Evolutionary conservation across 163 green algal genomes (phyloP), one percentile per base, ranked within the genome.

Genomic region (Trebouxiophyceae sp.): DNA sequence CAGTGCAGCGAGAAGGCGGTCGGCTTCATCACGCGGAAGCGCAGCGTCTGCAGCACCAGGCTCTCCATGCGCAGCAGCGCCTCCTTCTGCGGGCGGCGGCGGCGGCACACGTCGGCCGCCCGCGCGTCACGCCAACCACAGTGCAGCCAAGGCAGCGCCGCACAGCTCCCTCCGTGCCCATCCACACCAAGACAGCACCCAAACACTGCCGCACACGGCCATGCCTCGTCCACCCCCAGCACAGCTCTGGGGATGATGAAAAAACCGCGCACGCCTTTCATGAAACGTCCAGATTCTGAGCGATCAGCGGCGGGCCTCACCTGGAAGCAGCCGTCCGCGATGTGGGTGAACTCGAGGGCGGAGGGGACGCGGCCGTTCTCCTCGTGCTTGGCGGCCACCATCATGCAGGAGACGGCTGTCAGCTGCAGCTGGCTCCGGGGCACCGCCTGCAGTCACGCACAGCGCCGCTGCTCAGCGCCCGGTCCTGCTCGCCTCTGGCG

Each of bases 331-430:
- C 86, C 77, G 65, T 77, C 85, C 26, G 83, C 72, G 28, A 91
- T 87, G 56, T 66, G 74, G 22, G 73, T 77, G 57, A 91, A 86
- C 23, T 91, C 81, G 27, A 74, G 58, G 5, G 86, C 66, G 6
- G 74, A 83, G 8, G 80, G 80, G 45, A 54, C 44, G 31, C 3
- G 29, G 28, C 73, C n/a, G 69, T 88, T 81, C 77, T 94, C 87
- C 46, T 93, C 86, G 44, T 90, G 81, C 70, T 94, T 94, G 33
- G 77, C 58, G 2, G 87, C 86, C 2, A 89, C n/a, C 3, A 86
- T 68, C 64, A 92, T 75, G 75, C 79, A 88, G 4, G 82, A 81
- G 0, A 90, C 75, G 1, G 70, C 76, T 19, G 88, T 66, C 23
- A 94, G 81, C 75, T 94, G 87, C 33, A 94, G 75, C 29, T 82